Evolutionary conservation across 176 grass and related monocot genomes (phyloP).

Genomic region (Guadua angustifolia): DNA sequence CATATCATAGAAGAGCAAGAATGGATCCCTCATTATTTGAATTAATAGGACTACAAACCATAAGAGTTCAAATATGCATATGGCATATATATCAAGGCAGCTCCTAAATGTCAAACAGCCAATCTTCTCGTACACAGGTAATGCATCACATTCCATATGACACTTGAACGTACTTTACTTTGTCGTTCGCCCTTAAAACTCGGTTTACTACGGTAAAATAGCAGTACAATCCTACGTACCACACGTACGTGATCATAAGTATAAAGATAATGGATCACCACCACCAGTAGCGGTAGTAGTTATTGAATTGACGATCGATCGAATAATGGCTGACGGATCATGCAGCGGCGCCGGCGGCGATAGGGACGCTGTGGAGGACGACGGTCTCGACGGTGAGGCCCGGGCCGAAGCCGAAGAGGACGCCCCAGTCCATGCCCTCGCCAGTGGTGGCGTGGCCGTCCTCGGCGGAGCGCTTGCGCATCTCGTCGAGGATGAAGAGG

Average conservation of each 20-base stretch:
- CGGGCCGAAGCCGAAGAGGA: constrained; percentile 91
- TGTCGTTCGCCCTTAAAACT: background rate
- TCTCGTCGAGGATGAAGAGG: constrained; percentile 94
- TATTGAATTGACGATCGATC: background rate
- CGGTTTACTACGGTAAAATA: background rate
- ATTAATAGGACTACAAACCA: background rate
- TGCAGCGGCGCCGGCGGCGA: constrained; percentile 14
- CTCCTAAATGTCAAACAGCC: background rate
- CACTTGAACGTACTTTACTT: background rate
- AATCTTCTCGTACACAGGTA: constrained; percentile 32
- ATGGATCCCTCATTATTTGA: background rate
- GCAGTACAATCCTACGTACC: background rate
- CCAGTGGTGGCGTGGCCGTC: constrained; percentile 76
- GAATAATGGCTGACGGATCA: background rate
- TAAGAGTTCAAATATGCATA: background rate
- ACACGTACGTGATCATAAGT: background rate
- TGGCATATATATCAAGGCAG: background rate
- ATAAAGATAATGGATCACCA: background rate
- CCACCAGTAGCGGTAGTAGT: background rate
- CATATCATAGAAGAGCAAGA: too few species aligned
- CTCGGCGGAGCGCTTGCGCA: constrained; percentile 81
- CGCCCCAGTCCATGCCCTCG: constrained; percentile 94
- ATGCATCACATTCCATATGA: constrained; percentile 11
- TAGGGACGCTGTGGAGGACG: constrained; percentile 74
- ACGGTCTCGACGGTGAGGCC: constrained; percentile 94